A percentile compares a stretch with the other conserved stretches of the same genome.
Evolutionary conservation across 768 basidiomycete species (phyloP).

Genomic region (Rhodotorula kratochvilovae): DNA sequence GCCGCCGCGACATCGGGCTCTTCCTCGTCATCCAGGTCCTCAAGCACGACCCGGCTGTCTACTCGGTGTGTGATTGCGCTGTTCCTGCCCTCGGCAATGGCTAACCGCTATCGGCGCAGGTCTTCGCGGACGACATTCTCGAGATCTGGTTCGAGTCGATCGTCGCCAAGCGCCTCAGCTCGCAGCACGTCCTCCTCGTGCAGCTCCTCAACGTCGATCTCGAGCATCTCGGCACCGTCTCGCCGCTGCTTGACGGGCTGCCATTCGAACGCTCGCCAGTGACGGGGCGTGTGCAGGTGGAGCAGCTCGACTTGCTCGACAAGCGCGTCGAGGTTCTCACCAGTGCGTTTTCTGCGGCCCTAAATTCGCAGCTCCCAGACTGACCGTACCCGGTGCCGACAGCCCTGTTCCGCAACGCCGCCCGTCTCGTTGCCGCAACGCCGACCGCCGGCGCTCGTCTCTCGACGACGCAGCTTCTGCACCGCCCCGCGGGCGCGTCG

Average conservation of each 20-base stretch:
- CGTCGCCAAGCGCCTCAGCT: slow-evolving; percentile 35
- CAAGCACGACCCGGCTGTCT: slow-evolving; percentile 23
- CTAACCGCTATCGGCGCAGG: slow-evolving; percentile 5
- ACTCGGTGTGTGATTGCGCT: slow-evolving; percentile 3
- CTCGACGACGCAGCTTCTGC: not conserved
- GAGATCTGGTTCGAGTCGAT: slow-evolving; percentile 41
- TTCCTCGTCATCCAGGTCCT: slow-evolving; percentile 52
- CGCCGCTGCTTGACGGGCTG: slow-evolving; percentile 17
- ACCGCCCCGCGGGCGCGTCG: not conserved
- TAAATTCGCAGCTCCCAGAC: not conserved
- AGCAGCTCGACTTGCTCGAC: slow-evolving; percentile 22
- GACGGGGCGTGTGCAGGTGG: slow-evolving; percentile 8
- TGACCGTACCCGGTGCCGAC: not conserved
- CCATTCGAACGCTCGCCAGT: not conserved
- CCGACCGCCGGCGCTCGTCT: not conserved
- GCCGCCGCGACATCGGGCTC: slow-evolving; percentile 60
- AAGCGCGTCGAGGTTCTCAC: slow-evolving; percentile 24
- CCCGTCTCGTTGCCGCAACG: not conserved
- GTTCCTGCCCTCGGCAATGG: no score
- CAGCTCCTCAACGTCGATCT: slow-evolving; percentile 29
- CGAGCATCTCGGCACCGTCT: not conserved
- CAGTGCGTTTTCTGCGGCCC: slow-evolving; percentile 15
- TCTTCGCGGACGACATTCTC: slow-evolving; percentile 36
- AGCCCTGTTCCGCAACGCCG: slow-evolving; percentile 33
- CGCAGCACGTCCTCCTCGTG: slow-evolving; percentile 36